A percentile compares a stretch with the other conserved stretches of the same genome.
Conservation (phyloP, 108 stramenopile genomes). For the Nitzschia sp. region DNA sequence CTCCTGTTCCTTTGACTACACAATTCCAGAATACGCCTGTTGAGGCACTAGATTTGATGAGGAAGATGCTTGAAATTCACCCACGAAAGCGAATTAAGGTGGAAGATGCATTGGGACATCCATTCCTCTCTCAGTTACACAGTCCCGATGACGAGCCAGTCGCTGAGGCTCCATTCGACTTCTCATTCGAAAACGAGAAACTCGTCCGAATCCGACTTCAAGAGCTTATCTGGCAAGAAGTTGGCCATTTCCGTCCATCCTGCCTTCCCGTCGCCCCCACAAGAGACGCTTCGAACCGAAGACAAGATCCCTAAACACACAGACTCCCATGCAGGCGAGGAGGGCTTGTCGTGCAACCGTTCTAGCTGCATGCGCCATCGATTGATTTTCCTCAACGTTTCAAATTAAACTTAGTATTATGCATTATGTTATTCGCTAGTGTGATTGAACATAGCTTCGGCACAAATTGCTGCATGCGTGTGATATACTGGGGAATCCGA, state of each 20-base stretch:
- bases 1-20: conserved; percentile 48
- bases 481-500: no score
- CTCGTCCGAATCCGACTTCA: conserved; percentile 79
- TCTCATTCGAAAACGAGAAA: conserved; percentile 85
- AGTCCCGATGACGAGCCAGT: conserved; percentile 85
- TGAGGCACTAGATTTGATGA: conserved; percentile 88
- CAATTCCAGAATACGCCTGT: conserved; percentile 82
- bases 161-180: conserved; percentile 66
- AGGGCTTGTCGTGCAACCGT: conserved; percentile 20
- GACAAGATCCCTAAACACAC: conserved; percentile 27
- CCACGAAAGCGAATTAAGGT: conserved; percentile 89
- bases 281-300: conserved; percentile 19
- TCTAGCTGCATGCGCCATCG: conserved; percentile 15
- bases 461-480: no score
- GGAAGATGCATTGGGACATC: conserved; percentile 90
- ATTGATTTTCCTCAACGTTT: no score
- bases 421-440: no score
- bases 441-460: no score
- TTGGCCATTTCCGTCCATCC: conserved; percentile 78
- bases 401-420: no score
- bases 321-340: not conserved
- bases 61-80: conserved; percentile 92
- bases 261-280: conserved; percentile 74
- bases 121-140: conserved; percentile 89
- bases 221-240: conserved; percentile 92